Conservation (phyloP, 202 grass and related monocot genomes). For the Brachypodium distachyon region DNA sequence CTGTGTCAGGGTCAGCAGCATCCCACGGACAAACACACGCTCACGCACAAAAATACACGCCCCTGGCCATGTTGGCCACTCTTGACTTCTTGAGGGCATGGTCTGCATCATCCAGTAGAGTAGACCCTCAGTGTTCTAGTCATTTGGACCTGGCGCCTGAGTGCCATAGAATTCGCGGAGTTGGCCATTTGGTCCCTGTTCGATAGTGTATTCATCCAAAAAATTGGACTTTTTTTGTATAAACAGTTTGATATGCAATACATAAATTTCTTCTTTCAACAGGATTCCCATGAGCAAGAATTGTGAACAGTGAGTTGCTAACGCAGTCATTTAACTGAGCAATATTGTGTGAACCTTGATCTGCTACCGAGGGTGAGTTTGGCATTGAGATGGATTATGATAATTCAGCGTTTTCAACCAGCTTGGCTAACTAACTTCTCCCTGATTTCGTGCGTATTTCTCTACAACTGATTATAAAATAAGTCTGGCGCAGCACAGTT, state of each 20-base stretch:
- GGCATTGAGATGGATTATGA: too few relatives aligned
- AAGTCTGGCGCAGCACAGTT: too few relatives aligned
- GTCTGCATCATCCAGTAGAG: neutral
- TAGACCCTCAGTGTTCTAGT: neutral
- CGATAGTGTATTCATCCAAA: neutral
- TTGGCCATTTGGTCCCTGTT: neutral
- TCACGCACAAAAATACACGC: neutral
- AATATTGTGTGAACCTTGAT: too few relatives aligned
- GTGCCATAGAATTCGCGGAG: neutral
- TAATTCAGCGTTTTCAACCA: too few relatives aligned
- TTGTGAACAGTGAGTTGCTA: neutral
- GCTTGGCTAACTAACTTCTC: too few relatives aligned
- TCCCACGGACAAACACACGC: neutral
- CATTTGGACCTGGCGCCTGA: neutral
- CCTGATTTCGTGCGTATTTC: too few relatives aligned
- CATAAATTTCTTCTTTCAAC: neutral
- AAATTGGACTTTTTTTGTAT: neutral
- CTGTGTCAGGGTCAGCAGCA: neutral
- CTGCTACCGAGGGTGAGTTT: too few relatives aligned
- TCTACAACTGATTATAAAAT: too few relatives aligned
- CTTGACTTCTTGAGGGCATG: neutral
- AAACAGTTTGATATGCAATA: slow-evolving; percentile 6
- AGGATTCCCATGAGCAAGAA: neutral
- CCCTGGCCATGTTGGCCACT: neutral
- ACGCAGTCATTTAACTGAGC: neutral